These are phyloP conservation scores for Mycena sanguinolenta DNA, from an alignment of 768 basidiomycete species.

Conservation along the genomic window DNA sequence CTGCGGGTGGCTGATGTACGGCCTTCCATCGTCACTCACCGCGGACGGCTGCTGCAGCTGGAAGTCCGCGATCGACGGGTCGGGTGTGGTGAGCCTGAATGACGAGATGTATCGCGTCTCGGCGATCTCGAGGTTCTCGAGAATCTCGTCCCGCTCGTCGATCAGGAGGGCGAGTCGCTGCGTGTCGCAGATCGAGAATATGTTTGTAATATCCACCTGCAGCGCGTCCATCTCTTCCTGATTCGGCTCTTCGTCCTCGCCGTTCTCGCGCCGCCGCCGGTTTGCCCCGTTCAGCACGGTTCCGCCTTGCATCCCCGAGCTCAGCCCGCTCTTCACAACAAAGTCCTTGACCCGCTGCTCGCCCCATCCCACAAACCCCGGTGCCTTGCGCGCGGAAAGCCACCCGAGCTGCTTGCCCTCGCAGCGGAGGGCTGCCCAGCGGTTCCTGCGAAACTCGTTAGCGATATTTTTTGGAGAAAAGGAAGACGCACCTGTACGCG, in stretches of 20 bases:
- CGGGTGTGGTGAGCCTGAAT: constrained; percentile 79
- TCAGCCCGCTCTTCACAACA: constrained; percentile 74
- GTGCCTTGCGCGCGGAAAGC: constrained; percentile 72
- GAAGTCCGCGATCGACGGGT: constrained; percentile 76
- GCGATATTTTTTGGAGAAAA: too few relatives aligned
- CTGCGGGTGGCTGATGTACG: constrained; percentile 78
- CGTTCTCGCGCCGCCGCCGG: constrained; percentile 42
- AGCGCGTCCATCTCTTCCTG: constrained; percentile 56
- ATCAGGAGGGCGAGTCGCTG: constrained; percentile 76
- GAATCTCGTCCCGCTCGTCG: constrained; percentile 78
- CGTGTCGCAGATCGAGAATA: constrained; percentile 85
- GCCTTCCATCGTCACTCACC: constrained; percentile 55
- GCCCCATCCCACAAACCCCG: constrained; percentile 79
- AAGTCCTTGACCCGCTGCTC: constrained; percentile 81
- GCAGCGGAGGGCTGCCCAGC: constrained; percentile 76
- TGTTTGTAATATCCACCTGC: constrained; percentile 77
- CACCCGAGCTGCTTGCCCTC: constrained; percentile 82
- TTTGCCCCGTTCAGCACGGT: constrained; percentile 21
- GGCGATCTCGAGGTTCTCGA: constrained; percentile 86
- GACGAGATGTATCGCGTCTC: constrained; percentile 84
- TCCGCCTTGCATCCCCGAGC: constrained; percentile 63
- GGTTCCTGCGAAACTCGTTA: constrained; percentile 43
- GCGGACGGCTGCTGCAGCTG: constrained; percentile 58
- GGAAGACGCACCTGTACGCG: constrained; percentile 49
- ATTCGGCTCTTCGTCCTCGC: constrained; percentile 51